phyloP scores from a whole-genome alignment of 2,329 filamentous ascomycete species.

The Nannizziopsis arthrosporioides region DNA sequence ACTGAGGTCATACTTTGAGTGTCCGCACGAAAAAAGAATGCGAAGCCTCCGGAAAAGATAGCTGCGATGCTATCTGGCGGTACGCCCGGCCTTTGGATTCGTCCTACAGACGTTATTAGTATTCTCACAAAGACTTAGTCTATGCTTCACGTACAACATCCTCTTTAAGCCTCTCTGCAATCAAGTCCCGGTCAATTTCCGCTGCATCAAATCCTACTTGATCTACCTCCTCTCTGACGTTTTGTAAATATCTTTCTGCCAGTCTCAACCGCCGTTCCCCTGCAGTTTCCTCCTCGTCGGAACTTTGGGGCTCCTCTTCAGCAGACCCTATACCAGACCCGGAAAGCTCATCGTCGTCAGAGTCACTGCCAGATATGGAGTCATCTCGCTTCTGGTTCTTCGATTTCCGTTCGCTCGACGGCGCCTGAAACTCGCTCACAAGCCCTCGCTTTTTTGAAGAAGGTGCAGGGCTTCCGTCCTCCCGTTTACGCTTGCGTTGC shows the following conservation, averaged over 20 bases:
- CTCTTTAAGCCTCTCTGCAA: conserved; percentile 80
- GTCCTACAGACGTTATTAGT: conserved; percentile 38
- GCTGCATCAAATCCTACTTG: conserved; percentile 84
- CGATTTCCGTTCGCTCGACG: conserved; percentile 29
- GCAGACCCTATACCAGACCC: conserved; percentile 36
- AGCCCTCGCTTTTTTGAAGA: conserved; percentile 37
- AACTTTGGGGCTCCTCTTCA: conserved; percentile 43
- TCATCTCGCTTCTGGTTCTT: conserved; percentile 46
- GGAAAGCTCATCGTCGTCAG: conserved; percentile 51
- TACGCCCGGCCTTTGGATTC: conserved; percentile 87
- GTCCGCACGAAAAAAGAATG: conserved; percentile 66
- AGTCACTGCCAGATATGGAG: conserved; percentile 78
- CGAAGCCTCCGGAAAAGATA: conserved; percentile 56
- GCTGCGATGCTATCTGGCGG: conserved; percentile 59
- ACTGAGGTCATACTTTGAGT: conserved; percentile 67
- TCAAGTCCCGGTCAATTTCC: conserved; percentile 83
- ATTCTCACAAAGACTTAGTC: neutral
- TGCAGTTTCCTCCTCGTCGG: conserved; percentile 70
- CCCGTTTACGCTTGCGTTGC: conserved; percentile 82
- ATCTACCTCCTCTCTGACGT: conserved; percentile 71
- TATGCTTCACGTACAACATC: conserved; percentile 51
- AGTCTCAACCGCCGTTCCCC: conserved; percentile 76
- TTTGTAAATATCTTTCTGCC: conserved; percentile 85
- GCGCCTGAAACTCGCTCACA: conserved; percentile 24
- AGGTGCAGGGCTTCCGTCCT: conserved; percentile 33